These are phyloP conservation scores for Misopates orontium DNA, from an alignment of 257 asterid genomes.

Conservation along the genomic window DNA sequence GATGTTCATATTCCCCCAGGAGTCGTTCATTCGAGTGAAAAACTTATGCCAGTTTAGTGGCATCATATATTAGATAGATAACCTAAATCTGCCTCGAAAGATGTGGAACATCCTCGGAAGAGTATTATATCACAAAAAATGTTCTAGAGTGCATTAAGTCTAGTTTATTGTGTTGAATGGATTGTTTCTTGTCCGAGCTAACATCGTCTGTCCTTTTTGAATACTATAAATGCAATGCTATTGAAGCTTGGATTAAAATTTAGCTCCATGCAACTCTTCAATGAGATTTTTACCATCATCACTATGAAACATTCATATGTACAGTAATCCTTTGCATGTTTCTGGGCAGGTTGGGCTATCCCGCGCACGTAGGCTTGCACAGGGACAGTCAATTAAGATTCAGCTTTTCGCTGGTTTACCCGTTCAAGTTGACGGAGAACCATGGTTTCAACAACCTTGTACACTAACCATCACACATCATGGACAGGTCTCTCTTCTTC, in stretches of 20 bases:
- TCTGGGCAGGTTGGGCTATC: slow-evolving; percentile 86
- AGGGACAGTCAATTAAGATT: slow-evolving; percentile 90
- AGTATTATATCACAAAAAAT: not conserved
- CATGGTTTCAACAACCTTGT: slow-evolving; percentile 94
- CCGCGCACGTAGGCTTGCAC: slow-evolving; percentile 94
- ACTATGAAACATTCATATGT: slow-evolving; percentile 15
- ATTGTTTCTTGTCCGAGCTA: not conserved
- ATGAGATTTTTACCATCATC: slow-evolving; percentile 5
- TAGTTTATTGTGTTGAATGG: slow-evolving; percentile 2
- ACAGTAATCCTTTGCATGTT: not conserved
- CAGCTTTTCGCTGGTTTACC: slow-evolving; percentile 87
- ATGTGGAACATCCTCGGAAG: slow-evolving; percentile 5
- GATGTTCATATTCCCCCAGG: slow-evolving; percentile 1
- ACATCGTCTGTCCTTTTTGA: not conserved
- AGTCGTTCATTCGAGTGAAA: slow-evolving; percentile 1
- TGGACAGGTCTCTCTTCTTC: slow-evolving; percentile 69
- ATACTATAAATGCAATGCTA: not conserved
- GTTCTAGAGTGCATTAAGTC: slow-evolving; percentile 3
- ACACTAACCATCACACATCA: slow-evolving; percentile 80
- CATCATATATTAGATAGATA: not conserved
- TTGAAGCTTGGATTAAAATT: slow-evolving; percentile 20
- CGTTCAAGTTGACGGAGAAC: slow-evolving; percentile 97
- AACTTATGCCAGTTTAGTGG: slow-evolving; percentile 20
- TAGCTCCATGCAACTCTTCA: not conserved
- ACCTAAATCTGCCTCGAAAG: slow-evolving; percentile 17